phyloP scores from a whole-genome alignment of 345 rosid species.

The Citropsis articulata region DNA sequence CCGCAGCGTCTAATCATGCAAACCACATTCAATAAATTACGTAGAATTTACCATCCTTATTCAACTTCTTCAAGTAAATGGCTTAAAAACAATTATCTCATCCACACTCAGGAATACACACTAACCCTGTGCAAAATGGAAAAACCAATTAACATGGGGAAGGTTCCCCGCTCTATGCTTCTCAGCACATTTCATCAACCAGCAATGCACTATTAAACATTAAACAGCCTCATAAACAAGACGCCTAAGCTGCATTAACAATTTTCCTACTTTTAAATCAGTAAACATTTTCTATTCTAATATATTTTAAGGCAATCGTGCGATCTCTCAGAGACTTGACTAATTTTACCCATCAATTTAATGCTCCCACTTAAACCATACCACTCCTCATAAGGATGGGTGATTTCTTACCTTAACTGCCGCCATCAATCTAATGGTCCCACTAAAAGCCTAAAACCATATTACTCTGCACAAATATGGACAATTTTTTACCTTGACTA shows the following conservation, averaged over 20 bases:
- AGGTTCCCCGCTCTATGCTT: neutral
- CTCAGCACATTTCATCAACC: neutral
- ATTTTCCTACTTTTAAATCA: neutral
- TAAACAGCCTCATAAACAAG: neutral
- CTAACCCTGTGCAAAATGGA: neutral
- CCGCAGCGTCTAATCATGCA: neutral
- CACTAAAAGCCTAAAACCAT: neutral
- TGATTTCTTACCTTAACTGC: neutral
- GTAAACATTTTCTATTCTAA: neutral
- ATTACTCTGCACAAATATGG: neutral
- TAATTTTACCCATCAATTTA: neutral
- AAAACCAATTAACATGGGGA: neutral
- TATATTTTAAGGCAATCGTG: neutral
- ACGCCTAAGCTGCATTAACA: neutral
- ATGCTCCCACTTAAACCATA: neutral
- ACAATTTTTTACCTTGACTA: neutral
- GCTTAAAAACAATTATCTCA: neutral
- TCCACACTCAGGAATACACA: neutral
- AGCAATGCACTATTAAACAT: neutral
- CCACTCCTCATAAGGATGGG: neutral
- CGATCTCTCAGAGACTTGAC: neutral
- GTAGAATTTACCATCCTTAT: neutral
- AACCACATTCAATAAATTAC: neutral
- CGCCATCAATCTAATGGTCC: neutral
- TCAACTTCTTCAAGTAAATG: neutral